Percentiles rank a stretch among this genome's conserved stretches.
phyloP scores from a whole-genome alignment of 2,329 filamentous ascomycete genomes.

The Thelonectria rubi region DNA sequence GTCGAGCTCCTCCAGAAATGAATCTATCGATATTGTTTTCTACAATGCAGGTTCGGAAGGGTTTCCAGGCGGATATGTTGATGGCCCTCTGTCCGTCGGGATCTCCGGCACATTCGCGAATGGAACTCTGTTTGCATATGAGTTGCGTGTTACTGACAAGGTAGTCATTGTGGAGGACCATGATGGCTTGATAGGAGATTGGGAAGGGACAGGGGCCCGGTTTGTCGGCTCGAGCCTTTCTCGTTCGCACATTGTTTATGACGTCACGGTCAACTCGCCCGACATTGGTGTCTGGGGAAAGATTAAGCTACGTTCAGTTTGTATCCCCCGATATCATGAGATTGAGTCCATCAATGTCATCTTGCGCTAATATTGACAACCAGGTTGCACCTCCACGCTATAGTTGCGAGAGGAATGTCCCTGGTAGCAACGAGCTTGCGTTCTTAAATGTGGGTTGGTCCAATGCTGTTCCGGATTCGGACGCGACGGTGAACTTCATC shows the following conservation, averaged over 20 bases:
- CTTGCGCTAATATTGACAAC: neutral
- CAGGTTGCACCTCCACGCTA: slow-evolving; percentile 5
- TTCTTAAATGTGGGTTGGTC: slow-evolving; percentile 7
- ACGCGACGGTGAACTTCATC: neutral
- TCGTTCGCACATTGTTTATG: neutral
- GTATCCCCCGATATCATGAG: neutral
- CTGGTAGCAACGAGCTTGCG: neutral
- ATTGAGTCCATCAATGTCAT: neutral
- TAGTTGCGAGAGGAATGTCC: neutral
- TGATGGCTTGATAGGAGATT: neutral
- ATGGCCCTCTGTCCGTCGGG: neutral
- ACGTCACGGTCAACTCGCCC: neutral
- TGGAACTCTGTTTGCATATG: neutral
- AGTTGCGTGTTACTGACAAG: neutral
- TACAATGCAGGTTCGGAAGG: slow-evolving; percentile 2
- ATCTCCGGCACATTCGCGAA: slow-evolving; percentile 5
- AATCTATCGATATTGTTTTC: slow-evolving; percentile 3
- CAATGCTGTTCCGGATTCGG: neutral
- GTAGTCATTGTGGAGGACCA: neutral
- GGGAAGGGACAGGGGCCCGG: neutral
- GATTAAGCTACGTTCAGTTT: neutral
- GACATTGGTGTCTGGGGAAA: neutral
- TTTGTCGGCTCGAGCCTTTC: neutral
- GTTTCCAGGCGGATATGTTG: neutral
- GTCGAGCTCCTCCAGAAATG: neutral